Conservation (phyloP, 2,329 filamentous ascomycete genomes). For the Aspergillus jensenii region DNA sequence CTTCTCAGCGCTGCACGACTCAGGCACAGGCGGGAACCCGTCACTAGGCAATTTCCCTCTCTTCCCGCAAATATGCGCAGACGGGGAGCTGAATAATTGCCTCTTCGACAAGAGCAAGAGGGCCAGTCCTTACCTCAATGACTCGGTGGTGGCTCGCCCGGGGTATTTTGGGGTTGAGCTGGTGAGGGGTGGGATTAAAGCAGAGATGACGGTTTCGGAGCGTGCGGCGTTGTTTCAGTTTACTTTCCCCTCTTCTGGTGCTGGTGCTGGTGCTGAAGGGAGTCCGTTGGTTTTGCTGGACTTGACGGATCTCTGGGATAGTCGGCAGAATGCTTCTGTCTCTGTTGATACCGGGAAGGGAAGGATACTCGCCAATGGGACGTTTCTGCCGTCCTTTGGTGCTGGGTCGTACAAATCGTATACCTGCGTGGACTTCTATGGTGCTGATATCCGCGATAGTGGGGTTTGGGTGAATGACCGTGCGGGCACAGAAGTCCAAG, state of each 20-base stretch:
- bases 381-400: conserved; percentile 65
- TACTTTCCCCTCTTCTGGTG: conserved; percentile 51
- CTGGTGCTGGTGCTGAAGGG: conserved; percentile 43
- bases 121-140: conserved; percentile 48
- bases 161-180: conserved; percentile 66
- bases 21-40: conserved; percentile 52
- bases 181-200: conserved; percentile 52
- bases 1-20: conserved; percentile 53
- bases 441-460: conserved; percentile 53
- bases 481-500: conserved; percentile 54
- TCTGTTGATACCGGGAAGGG: conserved; percentile 56
- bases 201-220: conserved; percentile 67
- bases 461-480: conserved; percentile 65
- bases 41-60: conserved; percentile 72
- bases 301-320: conserved; percentile 62
- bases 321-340: conserved; percentile 58
- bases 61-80: conserved; percentile 65
- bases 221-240: conserved; percentile 62
- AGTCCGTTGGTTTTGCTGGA: conserved; percentile 65
- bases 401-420: conserved; percentile 59
- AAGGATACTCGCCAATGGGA: conserved; percentile 61
- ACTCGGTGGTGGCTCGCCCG: conserved; percentile 59
- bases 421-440: conserved; percentile 67
- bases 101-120: conserved; percentile 57
- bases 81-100: conserved; percentile 62